Evolutionary conservation across 2,329 filamentous ascomycete species (phyloP).

Genomic region (Leptographium radiaticola): DNA sequence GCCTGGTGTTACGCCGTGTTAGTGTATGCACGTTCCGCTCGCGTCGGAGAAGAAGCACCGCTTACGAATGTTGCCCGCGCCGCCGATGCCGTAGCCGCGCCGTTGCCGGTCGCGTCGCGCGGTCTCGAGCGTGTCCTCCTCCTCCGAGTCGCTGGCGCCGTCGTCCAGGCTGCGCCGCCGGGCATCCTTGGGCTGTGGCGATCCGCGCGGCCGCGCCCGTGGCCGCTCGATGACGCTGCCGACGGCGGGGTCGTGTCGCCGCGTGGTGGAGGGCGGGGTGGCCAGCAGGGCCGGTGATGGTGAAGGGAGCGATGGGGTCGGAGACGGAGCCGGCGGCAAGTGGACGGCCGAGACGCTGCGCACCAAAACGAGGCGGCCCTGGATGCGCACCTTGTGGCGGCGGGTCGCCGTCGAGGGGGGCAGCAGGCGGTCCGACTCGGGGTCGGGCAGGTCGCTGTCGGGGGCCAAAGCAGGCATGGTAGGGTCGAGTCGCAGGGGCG

Average conservation of each 20-base stretch:
- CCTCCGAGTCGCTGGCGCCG: not conserved
- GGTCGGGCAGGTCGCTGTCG: not conserved
- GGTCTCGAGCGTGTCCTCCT: constrained; percentile 11
- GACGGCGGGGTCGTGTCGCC: not conserved
- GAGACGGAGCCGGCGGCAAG: constrained; percentile 2
- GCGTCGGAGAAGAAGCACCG: constrained; percentile 9
- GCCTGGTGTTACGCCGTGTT: not conserved
- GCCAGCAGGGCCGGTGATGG: not conserved
- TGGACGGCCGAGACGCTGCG: constrained; percentile 21
- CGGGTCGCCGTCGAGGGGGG: constrained; percentile 11
- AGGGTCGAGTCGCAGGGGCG: no score
- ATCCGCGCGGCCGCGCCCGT: not conserved
- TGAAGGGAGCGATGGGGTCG: not conserved
- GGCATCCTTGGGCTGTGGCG: not conserved
- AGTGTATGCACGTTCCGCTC: not conserved
- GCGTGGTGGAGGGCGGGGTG: no score
- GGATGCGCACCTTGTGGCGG: constrained; percentile 22
- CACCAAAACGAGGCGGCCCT: constrained; percentile 23
- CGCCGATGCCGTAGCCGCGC: constrained; percentile 26
- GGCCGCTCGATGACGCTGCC: not conserved
- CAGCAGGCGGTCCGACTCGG: constrained; percentile 14
- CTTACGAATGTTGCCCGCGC: constrained; percentile 26
- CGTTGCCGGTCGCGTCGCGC: constrained; percentile 18
- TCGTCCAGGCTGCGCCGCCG: not conserved
- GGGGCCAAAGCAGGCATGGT: no score